phyloP scores from a whole-genome alignment of 768 basidiomycete species.

The Cystobasidium tubakii region DNA sequence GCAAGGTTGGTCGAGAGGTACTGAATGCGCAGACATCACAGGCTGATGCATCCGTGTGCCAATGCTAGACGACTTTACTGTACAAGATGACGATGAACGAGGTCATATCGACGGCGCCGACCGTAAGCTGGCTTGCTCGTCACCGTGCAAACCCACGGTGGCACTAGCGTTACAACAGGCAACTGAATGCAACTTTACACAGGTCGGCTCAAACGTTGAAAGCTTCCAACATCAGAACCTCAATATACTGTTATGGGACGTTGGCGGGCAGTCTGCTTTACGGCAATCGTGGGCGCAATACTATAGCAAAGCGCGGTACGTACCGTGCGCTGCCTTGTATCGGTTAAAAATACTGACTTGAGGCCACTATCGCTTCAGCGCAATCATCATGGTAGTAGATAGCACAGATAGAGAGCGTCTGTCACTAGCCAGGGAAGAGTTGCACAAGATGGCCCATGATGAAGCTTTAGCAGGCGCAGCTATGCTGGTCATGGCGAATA shows the following conservation, averaged over 20 bases:
- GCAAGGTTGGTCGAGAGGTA: slow-evolving; percentile 39
- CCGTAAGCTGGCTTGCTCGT: slow-evolving; percentile 40
- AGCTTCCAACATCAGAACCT: slow-evolving; percentile 51
- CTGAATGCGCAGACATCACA: background rate
- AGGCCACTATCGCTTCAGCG: slow-evolving; percentile 30
- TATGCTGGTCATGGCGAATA: slow-evolving; percentile 49
- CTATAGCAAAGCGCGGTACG: slow-evolving; percentile 44
- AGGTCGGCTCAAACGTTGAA: slow-evolving; percentile 48
- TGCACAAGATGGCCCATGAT: slow-evolving; percentile 48
- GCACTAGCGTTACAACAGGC: background rate
- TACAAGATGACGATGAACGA: slow-evolving; percentile 50
- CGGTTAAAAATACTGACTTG: background rate
- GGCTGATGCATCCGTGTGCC: background rate
- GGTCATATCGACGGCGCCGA: slow-evolving; percentile 49
- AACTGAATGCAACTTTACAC: background rate
- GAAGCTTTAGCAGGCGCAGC: slow-evolving; percentile 43
- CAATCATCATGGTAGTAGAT: slow-evolving; percentile 50
- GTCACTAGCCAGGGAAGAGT: slow-evolving; percentile 47
- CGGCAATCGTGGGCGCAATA: slow-evolving; percentile 49
- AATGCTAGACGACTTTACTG: slow-evolving; percentile 46
- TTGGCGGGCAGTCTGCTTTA: slow-evolving; percentile 49
- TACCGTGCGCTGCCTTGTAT: background rate
- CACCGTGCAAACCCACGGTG: background rate
- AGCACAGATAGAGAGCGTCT: slow-evolving; percentile 48
- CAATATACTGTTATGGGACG: slow-evolving; percentile 49